Conservation (phyloP, 2,329 filamentous ascomycete species). For the Davidsoniella virescens region DNA sequence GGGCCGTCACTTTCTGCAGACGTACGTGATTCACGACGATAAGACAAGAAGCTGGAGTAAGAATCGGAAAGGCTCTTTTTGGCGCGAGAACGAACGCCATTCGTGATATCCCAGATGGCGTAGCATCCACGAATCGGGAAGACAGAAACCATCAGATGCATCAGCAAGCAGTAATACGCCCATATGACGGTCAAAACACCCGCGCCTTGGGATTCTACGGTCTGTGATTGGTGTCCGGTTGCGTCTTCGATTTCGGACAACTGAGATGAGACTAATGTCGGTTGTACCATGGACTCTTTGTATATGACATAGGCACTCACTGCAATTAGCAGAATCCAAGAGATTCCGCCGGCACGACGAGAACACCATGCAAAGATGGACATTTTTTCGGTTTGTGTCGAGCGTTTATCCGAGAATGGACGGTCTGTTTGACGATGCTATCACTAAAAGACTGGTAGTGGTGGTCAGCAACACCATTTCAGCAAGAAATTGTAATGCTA, state of each 20-base stretch:
- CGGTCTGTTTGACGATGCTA: conserved; percentile 5
- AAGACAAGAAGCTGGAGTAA: conserved; percentile 29
- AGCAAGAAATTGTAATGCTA: too few species aligned
- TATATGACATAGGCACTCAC: conserved; percentile 41
- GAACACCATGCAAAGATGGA: conserved; percentile 37
- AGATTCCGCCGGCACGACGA: conserved; percentile 37
- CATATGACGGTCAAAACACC: conserved; percentile 38
- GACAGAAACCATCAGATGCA: conserved; percentile 46
- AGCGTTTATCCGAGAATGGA: conserved; percentile 10
- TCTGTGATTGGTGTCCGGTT: conserved; percentile 15
- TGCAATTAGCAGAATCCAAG: conserved; percentile 31
- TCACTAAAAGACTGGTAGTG: neutral
- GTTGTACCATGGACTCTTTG: conserved; percentile 24
- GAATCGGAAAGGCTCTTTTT: conserved; percentile 24
- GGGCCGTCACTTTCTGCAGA: conserved; percentile 34
- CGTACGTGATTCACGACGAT: conserved; percentile 35
- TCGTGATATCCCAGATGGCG: conserved; percentile 42
- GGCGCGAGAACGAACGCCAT: conserved; percentile 29
- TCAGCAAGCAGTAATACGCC: conserved; percentile 47
- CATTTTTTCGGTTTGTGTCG: conserved; percentile 23
- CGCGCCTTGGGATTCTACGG: conserved; percentile 24
- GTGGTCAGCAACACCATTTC: too few species aligned
- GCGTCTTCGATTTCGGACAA: too few species aligned
- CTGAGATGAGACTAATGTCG: conserved; percentile 23
- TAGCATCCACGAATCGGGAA: conserved; percentile 49